Conservation (phyloP, 768 basidiomycete genomes). For the Xerocomus potaroensis region DNA sequence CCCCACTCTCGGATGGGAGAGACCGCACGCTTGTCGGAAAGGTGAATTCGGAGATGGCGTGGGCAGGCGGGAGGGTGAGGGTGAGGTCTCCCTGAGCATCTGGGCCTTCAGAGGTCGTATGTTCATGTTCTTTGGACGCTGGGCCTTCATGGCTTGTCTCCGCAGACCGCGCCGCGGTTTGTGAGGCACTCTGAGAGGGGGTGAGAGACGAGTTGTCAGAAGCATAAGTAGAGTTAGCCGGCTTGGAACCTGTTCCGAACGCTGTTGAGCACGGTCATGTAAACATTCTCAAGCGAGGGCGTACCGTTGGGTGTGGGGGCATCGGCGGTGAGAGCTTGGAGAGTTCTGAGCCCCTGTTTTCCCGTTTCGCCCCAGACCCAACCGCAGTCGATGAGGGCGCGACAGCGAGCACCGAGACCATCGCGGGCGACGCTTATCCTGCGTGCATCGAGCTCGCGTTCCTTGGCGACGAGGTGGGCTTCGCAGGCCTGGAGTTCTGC, state of each 20-base stretch:
- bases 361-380: constrained; percentile 67
- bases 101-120: background rate
- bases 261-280: background rate
- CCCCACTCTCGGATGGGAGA: background rate
- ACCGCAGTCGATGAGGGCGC: constrained; percentile 66
- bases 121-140: constrained; percentile 3
- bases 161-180: constrained; percentile 30
- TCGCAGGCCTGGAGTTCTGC: constrained; percentile 82
- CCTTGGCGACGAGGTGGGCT: constrained; percentile 63
- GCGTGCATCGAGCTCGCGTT: constrained; percentile 53
- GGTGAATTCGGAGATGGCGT: constrained; percentile 25
- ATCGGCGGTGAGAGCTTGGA: constrained; percentile 15
- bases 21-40: constrained; percentile 22
- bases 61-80: constrained; percentile 22
- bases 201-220: constrained; percentile 64
- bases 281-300: background rate
- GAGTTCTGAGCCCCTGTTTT: constrained; percentile 45
- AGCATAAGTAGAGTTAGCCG: constrained; percentile 22
- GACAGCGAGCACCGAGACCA: constrained; percentile 59
- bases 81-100: constrained; percentile 11
- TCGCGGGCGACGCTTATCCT: constrained; percentile 55
- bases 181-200: constrained; percentile 76
- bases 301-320: constrained; percentile 5
- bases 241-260: background rate
- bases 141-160: constrained; percentile 15